Base-by-base conservation (phyloP, 805 yeast species). In the Scheffersomyces stipitis region DNA sequence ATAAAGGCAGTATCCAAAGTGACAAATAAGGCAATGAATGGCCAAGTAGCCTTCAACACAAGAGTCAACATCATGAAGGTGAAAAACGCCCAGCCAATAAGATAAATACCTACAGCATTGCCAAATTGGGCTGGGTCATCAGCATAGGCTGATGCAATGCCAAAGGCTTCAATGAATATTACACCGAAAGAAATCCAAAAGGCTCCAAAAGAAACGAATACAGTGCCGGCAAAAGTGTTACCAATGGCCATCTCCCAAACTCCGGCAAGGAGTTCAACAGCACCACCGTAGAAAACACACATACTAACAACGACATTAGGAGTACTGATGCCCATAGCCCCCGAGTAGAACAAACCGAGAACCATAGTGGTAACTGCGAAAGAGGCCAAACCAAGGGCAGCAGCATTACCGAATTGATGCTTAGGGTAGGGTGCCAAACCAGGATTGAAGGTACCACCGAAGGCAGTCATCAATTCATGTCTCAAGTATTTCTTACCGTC, bases 1-100 rank as follows among this genome's bases (percentile, higher is more conserved):
- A 80, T 51, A 48, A 81, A 74, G 10, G 84, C 80, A 36, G 76
- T 31, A 51, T 73, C 78, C 40, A 82, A 63, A 41, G 76, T 63
- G 24, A 71, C 57, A 52, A 82, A 75, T 31, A 81, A 61, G n/a
- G 67, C 49, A 51, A 77, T 74, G 58, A 81, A 49, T 7, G 70
- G 54, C 33, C 68, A 45, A 1, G 80, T 75, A 3, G 80, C 68
- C 50, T 73, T 75, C 52, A 70, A 60, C 2, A 85, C 75, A 46
- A 77, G 74, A 41, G 78, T 49, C 51, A 76, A 57, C 58, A 80
- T 68, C 60, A 80, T 60, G 46, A 77, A 78, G 10, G 85, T 72
- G 64, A 81, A 81, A 9, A 82, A 74, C 4, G 76, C 68, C 86
- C 86, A 81, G 6, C 83, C 85, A 2, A 78, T 54, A 18, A 80